Percentiles rank a stretch among this genome's conserved stretches.
Conservation (phyloP, 2,329 filamentous ascomycete species). For the Magnaporthiopsis rhizophila region DNA sequence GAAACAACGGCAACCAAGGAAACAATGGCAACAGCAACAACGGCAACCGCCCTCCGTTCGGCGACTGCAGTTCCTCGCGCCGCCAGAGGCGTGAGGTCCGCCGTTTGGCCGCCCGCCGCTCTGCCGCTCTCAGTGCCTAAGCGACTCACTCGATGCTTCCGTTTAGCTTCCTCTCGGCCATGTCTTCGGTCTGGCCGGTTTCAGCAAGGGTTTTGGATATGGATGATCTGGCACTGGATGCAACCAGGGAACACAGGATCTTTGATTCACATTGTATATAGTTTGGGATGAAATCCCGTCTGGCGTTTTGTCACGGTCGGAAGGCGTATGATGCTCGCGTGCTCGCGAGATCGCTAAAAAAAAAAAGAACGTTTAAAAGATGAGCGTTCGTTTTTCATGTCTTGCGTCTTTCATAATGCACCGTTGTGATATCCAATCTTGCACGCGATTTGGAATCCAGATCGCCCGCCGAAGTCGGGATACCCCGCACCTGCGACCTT, state of each 20-base stretch:
- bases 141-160: no score
- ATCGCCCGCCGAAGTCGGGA: neutral
- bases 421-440: neutral
- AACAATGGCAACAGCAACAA: neutral
- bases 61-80: neutral
- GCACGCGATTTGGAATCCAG: neutral
- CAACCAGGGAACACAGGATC: neutral
- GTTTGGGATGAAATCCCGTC: neutral
- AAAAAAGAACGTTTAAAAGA: no score
- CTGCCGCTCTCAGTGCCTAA: neutral
- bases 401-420: neutral
- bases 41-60: neutral
- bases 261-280: neutral
- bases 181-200: no score
- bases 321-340: neutral
- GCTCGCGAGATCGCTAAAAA: no score
- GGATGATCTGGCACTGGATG: neutral
- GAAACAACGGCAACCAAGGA: neutral
- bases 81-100: slow-evolving; percentile 3
- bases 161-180: no score
- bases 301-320: neutral
- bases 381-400: neutral
- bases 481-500: neutral
- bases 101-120: slow-evolving; percentile 2
- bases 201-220: neutral